Evolutionary conservation across 2,329 filamentous ascomycete genomes (phyloP).

Genomic region (Neofusicoccum kwambonambiense): DNA sequence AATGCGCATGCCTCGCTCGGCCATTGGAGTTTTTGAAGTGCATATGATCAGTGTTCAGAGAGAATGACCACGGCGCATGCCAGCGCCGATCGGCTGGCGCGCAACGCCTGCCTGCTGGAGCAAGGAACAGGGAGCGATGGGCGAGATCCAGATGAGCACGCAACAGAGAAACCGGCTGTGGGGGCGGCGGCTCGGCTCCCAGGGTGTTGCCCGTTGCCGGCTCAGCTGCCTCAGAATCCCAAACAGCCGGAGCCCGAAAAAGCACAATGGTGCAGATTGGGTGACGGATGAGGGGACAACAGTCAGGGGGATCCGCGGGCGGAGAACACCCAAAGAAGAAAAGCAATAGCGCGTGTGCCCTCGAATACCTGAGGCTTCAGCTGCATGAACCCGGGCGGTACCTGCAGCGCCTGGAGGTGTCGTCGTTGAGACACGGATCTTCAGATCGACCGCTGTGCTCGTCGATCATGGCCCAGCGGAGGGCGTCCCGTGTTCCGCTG

Average conservation of each 20-base stretch:
- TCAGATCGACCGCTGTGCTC: not conserved
- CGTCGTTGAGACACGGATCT: not conserved
- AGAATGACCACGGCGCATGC: not conserved
- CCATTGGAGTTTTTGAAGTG: not conserved
- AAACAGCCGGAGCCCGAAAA: conserved; percentile 21
- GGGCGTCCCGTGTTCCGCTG: not conserved
- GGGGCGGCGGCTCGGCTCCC: conserved; percentile 9
- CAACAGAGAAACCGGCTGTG: not conserved
- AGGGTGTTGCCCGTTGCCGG: conserved; percentile 4
- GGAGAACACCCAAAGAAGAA: not conserved
- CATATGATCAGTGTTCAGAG: not conserved
- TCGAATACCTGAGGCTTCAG: not conserved
- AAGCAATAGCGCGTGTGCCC: not conserved
- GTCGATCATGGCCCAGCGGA: not conserved
- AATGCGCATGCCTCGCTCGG: not conserved
- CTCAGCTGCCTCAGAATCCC: not conserved
- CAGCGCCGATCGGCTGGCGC: not conserved
- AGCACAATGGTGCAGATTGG: conserved; percentile 26
- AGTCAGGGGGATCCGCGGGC: not conserved
- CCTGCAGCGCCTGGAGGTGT: not conserved
- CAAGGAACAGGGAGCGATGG: not conserved
- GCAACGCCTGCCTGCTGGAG: not conserved
- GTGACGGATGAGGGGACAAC: not conserved
- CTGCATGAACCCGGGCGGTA: not conserved
- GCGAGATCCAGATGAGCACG: not conserved